phyloP scores from a whole-genome alignment of 805 yeast genomes.

The Torulaspora indica region DNA sequence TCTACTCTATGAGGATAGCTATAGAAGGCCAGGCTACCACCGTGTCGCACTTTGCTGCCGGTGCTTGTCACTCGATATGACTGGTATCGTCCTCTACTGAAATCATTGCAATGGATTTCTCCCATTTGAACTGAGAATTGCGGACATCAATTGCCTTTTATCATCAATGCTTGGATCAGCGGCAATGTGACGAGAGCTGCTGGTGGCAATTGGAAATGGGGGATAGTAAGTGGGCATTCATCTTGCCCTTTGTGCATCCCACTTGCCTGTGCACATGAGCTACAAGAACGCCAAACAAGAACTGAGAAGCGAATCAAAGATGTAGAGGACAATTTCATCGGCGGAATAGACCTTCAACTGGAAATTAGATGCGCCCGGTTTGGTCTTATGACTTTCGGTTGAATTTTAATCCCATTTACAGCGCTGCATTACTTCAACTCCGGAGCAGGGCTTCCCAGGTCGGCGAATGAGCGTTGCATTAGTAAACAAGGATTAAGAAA shows the following conservation, averaged over 20 bases:
- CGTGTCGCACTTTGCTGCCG: slow-evolving; percentile 50
- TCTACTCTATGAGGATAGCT: slow-evolving; percentile 51
- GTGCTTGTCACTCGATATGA: slow-evolving; percentile 52
- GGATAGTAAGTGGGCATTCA: slow-evolving; percentile 60
- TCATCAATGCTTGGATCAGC: slow-evolving; percentile 67
- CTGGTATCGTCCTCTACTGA: slow-evolving; percentile 54
- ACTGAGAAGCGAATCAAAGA: slow-evolving; percentile 31
- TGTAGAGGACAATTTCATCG: slow-evolving; percentile 12
- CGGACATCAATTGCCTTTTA: slow-evolving; percentile 53
- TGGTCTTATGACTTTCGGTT: slow-evolving; percentile 56
- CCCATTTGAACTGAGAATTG: slow-evolving; percentile 62
- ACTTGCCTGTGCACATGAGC: slow-evolving; percentile 45
- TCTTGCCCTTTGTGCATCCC: slow-evolving; percentile 52
- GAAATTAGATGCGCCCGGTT: slow-evolving; percentile 59
- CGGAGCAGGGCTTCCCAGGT: slow-evolving; percentile 42
- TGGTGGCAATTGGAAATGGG: slow-evolving; percentile 46
- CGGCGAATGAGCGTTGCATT: slow-evolving; percentile 56
- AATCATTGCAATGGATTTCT: slow-evolving; percentile 58
- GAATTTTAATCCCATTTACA: slow-evolving; percentile 62
- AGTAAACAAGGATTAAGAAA: too few species aligned
- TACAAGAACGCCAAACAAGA: slow-evolving; percentile 39
- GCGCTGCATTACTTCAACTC: too few species aligned
- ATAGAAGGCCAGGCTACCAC: slow-evolving; percentile 51
- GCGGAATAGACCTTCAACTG: slow-evolving; percentile 43
- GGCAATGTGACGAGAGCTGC: slow-evolving; percentile 46